Evolutionary conservation across 106 monocot species (phyloP).

Genomic region (Ottelia alismoides): DNA sequence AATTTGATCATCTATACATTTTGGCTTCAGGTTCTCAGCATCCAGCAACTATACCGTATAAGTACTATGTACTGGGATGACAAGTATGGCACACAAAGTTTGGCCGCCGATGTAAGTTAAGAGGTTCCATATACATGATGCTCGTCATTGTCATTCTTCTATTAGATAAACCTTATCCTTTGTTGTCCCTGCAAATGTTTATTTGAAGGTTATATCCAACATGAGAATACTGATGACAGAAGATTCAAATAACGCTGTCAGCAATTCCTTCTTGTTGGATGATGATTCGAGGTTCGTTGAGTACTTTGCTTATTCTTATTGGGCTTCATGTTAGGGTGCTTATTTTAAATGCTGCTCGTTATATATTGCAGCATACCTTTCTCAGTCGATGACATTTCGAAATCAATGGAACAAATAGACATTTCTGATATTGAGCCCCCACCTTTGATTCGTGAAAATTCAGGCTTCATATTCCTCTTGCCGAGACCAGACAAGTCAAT

Average conservation of each 20-base stretch:
- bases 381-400: constrained; percentile 96
- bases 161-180: no score
- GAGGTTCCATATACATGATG: no score
- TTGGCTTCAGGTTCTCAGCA: constrained; percentile 65
- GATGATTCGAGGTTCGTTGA: constrained; percentile 83
- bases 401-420: constrained; percentile 93
- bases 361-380: constrained; percentile 81
- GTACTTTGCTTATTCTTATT: neutral
- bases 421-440: constrained; percentile 91
- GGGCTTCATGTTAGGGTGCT: neutral
- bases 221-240: constrained; percentile 96
- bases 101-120: constrained; percentile 72
- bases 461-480: constrained; percentile 83
- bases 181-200: no score
- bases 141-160: no score
- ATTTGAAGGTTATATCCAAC: constrained; percentile 74
- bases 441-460: constrained; percentile 76
- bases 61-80: constrained; percentile 99
- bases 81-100: constrained; percentile 96
- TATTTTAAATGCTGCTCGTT: neutral
- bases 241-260: constrained; percentile 89
- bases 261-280: constrained; percentile 96
- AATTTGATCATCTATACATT: constrained; percentile 24
- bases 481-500: no score
- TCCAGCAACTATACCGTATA: constrained; percentile 93